Evolutionary conservation across 306 rosid genomes (phyloP).

Genomic region (Cucurbita pepo): DNA sequence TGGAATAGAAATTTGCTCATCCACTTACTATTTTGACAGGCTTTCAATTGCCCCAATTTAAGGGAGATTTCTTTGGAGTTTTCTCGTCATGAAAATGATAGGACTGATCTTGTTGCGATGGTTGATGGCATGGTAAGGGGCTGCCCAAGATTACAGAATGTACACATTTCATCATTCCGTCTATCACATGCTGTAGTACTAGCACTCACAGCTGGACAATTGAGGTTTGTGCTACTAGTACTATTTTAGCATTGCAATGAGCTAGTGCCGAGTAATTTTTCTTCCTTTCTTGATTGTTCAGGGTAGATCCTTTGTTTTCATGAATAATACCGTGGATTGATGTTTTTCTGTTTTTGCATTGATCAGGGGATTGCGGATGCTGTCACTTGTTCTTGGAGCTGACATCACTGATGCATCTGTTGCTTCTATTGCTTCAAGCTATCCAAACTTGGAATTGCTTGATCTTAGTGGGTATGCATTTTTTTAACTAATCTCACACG

Average conservation of each 20-base stretch:
- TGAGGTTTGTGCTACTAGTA: conserved; percentile 42
- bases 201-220: conserved; percentile 71
- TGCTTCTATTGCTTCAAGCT: conserved; percentile 84
- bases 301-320: neutral
- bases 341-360: neutral
- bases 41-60: conserved; percentile 72
- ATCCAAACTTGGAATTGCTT: conserved; percentile 67
- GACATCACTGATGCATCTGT: conserved; percentile 93
- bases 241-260: neutral
- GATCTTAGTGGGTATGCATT: conserved; percentile 86
- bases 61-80: conserved; percentile 83
- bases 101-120: conserved; percentile 53
- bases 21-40: conserved; percentile 22
- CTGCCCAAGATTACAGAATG: conserved; percentile 66
- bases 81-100: conserved; percentile 49
- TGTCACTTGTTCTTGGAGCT: conserved; percentile 93
- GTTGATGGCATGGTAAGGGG: conserved; percentile 57
- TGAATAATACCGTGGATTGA: neutral
- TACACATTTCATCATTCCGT: conserved; percentile 71
- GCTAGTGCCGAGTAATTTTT: neutral
- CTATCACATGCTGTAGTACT: conserved; percentile 84
- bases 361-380: conserved; percentile 69
- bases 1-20: neutral
- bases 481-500: neutral
- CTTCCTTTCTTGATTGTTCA: neutral